A percentile compares a stretch with the other conserved stretches of the same genome.
These are phyloP conservation scores for Leccinum subfulvum DNA, from an alignment of 1,284 basidiomycete genomes.

Conservation along the genomic window DNA sequence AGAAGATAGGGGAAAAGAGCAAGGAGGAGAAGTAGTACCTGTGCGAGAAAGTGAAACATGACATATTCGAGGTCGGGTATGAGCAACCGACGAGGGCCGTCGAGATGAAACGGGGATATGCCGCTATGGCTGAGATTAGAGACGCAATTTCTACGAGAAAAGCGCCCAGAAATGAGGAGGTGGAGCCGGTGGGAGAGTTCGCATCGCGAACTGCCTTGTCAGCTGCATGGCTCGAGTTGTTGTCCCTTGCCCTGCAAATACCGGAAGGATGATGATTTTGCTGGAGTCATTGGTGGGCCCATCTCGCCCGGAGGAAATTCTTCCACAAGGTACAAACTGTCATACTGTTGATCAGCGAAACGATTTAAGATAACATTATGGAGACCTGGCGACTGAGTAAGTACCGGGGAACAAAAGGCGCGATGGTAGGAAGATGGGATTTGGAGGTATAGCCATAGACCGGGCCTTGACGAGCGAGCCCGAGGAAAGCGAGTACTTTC, in stretches of 20 bases:
- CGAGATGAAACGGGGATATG: conserved; percentile 45
- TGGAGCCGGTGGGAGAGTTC: conserved; percentile 36
- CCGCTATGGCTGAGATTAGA: conserved; percentile 39
- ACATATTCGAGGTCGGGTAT: conserved; percentile 35
- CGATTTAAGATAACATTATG: neutral
- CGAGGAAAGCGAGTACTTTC: conserved; percentile 18
- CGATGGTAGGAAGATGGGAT: conserved; percentile 1
- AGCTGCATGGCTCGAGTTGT: conserved; percentile 35
- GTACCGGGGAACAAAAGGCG: neutral
- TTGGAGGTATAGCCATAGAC: conserved; percentile 6
- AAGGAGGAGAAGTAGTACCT: conserved; percentile 38
- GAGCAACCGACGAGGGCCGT: conserved; percentile 39
- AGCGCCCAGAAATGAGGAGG: conserved; percentile 50
- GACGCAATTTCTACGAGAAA: conserved; percentile 49
- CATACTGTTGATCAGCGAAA: conserved; percentile 1
- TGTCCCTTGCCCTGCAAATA: conserved; percentile 59
- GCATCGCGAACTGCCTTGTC: conserved; percentile 43
- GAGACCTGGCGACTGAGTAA: conserved; percentile 14
- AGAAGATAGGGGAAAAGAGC: conserved; percentile 33
- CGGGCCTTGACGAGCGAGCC: too few species aligned
- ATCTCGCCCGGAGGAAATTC: conserved; percentile 4
- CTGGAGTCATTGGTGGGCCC: conserved; percentile 3
- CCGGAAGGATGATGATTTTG: conserved; percentile 36
- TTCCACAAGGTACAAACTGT: neutral
- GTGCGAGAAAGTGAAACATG: conserved; percentile 49